Evolutionary conservation across 495 filamentous ascomycete genomes (phyloP).

Genomic region (Trichoderma parareesei): DNA sequence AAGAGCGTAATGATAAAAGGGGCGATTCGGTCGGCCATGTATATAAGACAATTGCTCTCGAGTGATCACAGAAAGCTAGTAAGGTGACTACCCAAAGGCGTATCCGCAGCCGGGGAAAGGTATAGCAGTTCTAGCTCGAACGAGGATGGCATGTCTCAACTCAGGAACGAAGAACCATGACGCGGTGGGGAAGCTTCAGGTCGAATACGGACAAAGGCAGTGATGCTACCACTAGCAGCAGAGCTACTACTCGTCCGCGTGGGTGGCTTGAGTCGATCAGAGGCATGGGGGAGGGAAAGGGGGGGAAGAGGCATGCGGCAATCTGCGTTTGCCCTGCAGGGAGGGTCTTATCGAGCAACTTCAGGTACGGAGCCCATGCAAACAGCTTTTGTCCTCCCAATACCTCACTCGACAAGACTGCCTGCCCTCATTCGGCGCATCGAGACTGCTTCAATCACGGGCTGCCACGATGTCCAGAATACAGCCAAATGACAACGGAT

Average conservation of each 20-base stretch:
- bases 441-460: neutral
- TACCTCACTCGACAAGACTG: neutral
- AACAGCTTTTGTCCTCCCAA: neutral
- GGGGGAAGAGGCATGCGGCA: neutral
- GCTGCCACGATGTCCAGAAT: neutral
- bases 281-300: neutral
- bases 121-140: neutral
- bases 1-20: slow-evolving; percentile 13
- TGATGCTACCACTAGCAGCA: neutral
- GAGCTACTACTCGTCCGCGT: neutral
- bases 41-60: slow-evolving; percentile 2
- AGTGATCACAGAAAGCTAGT: slow-evolving; percentile 6
- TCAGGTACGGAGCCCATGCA: neutral
- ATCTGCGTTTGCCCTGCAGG: slow-evolving; percentile 3
- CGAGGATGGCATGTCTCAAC: slow-evolving; percentile 9
- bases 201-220: neutral
- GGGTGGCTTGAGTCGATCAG: neutral
- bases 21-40: slow-evolving; percentile 16
- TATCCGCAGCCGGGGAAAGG: neutral
- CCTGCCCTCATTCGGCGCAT: neutral
- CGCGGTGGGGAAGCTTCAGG: slow-evolving; percentile 4
- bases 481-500: no score
- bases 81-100: neutral
- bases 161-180: slow-evolving; percentile 4
- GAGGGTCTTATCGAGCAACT: neutral